Evolutionary conservation across 495 filamentous ascomycete species (phyloP).

Genomic region (Neurospora sp.): DNA sequence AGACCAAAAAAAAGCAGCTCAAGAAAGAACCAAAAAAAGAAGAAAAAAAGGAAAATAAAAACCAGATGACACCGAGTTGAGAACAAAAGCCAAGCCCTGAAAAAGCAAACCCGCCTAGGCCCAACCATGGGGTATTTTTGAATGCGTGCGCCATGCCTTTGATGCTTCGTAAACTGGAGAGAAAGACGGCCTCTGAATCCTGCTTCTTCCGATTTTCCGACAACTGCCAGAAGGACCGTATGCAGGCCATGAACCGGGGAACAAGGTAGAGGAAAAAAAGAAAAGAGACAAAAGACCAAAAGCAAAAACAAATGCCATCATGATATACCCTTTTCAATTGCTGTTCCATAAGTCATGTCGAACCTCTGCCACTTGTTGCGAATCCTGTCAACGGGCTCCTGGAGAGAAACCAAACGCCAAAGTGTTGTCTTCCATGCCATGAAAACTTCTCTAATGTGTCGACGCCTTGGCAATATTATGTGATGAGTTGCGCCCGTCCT

Average conservation of each 20-base stretch:
- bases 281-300: background rate
- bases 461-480: background rate
- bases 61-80: conserved; percentile 6
- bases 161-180: background rate
- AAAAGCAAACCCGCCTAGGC: background rate
- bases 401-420: background rate
- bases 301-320: background rate
- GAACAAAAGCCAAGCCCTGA: background rate
- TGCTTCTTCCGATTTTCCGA: background rate
- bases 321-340: background rate
- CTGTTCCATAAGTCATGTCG: background rate
- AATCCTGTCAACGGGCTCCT: background rate
- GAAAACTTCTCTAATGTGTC: background rate
- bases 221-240: background rate
- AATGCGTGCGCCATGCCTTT: background rate
- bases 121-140: background rate
- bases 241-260: background rate
- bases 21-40: background rate
- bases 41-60: background rate
- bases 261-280: background rate
- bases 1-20: background rate
- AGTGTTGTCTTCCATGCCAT: background rate
- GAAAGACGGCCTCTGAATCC: background rate
- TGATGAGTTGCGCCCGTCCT: background rate
- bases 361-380: background rate